These are phyloP conservation scores for Artemisia argyi DNA, from an alignment of 129 eudicot species.

Conservation along the genomic window DNA sequence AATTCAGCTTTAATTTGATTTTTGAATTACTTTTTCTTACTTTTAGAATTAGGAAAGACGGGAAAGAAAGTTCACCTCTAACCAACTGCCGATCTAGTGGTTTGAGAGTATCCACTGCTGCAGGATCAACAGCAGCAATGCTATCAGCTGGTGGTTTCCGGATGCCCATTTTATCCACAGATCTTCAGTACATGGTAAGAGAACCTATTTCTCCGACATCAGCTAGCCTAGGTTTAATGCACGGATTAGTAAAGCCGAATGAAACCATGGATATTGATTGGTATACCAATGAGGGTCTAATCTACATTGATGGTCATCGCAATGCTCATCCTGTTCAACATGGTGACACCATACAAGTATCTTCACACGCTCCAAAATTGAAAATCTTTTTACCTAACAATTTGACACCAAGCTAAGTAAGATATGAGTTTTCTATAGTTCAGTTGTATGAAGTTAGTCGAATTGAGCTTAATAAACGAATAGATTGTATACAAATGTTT, in stretches of 20 bases:
- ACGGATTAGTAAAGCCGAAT: conserved; percentile 49
- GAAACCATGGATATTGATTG: conserved; percentile 63
- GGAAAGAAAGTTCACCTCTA: conserved; percentile 37
- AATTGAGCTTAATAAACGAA: neutral
- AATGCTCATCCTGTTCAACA: conserved; percentile 46
- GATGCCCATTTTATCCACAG: conserved; percentile 78
- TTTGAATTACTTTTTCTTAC: neutral
- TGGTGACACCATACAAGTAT: conserved; percentile 66
- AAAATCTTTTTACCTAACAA: conserved; percentile 64
- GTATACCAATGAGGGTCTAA: conserved; percentile 58
- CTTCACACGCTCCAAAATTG: conserved; percentile 66
- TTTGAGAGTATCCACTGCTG: conserved; percentile 84
- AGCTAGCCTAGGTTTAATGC: conserved; percentile 46
- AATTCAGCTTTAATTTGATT: neutral
- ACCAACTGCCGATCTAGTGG: conserved; percentile 87
- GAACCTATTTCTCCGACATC: conserved; percentile 60
- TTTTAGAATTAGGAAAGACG: conserved; percentile 50
- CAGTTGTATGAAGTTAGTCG: conserved; percentile 2
- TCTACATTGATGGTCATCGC: conserved; percentile 77
- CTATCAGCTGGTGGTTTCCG: conserved; percentile 79
- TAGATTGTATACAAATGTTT: conserved; percentile 13
- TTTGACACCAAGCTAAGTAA: conserved; percentile 32
- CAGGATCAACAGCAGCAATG: conserved; percentile 98
- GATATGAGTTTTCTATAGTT: conserved; percentile 23
- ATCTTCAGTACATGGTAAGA: conserved; percentile 87